Percentiles rank a stretch among this genome's conserved stretches.
phyloP scores from a whole-genome alignment of 1,284 basidiomycete genomes.

The Marasmius sp. region DNA sequence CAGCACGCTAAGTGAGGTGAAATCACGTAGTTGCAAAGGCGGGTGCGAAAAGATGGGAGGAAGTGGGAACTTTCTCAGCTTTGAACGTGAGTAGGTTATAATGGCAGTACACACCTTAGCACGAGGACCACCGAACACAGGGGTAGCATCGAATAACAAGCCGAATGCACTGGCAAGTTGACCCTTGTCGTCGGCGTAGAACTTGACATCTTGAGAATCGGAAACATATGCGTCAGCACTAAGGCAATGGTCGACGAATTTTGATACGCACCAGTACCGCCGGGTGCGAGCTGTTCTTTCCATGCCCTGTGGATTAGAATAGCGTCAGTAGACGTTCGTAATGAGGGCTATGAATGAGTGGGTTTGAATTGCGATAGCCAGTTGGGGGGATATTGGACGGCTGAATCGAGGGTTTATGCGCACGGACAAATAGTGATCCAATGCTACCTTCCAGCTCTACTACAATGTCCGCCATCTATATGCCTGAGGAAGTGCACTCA shows the following conservation, averaged over 20 bases:
- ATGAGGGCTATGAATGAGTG: background rate
- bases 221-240: conserved; percentile 1
- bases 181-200: conserved; percentile 70
- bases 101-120: conserved; percentile 52
- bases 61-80: conserved; percentile 14
- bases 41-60: background rate
- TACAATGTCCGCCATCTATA: too few relatives aligned
- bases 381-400: too few relatives aligned
- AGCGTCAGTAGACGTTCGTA: background rate
- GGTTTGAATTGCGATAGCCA: too few relatives aligned
- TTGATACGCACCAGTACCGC: conserved; percentile 46
- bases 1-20: conserved; percentile 46
- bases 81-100: background rate
- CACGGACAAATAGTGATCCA: too few relatives aligned
- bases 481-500: conserved; percentile 24
- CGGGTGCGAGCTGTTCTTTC: conserved; percentile 63
- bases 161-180: conserved; percentile 59
- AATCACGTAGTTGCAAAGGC: background rate
- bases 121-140: conserved; percentile 61
- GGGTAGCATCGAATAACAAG: conserved; percentile 63
- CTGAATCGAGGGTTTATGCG: too few relatives aligned
- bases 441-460: too few relatives aligned
- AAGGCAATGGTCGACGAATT: background rate
- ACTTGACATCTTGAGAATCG: conserved; percentile 45
- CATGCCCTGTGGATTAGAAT: conserved; percentile 50